A percentile compares a stretch with the other conserved stretches of the same genome.
phyloP scores from a whole-genome alignment of 1,139 yeast species.

The Lodderomyces oxycetoniae region DNA sequence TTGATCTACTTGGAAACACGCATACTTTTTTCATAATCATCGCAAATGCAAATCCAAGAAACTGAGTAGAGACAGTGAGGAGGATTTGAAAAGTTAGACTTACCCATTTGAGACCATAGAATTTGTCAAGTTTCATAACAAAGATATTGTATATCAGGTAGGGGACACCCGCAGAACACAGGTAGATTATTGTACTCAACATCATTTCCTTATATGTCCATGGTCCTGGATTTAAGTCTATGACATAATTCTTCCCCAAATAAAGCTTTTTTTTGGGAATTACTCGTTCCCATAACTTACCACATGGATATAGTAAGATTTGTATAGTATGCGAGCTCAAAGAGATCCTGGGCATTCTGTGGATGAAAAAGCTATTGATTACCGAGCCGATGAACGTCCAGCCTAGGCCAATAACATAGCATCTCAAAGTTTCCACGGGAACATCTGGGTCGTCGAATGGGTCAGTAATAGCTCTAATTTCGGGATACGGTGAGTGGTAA shows the following conservation, averaged over 20 bases:
- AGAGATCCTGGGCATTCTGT: conserved; percentile 38
- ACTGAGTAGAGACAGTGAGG: conserved; percentile 39
- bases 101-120: conserved; percentile 45
- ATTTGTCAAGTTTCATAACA: conserved; percentile 42
- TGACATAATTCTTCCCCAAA: conserved; percentile 16
- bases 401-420: conserved; percentile 34
- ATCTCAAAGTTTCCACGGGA: conserved; percentile 41
- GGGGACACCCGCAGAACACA: conserved; percentile 44
- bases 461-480: conserved; percentile 42
- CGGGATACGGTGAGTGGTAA: conserved; percentile 46
- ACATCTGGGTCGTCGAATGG: conserved; percentile 38
- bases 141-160: conserved; percentile 42
- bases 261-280: conserved; percentile 23
- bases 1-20: conserved; percentile 40
- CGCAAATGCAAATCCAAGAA: conserved; percentile 46
- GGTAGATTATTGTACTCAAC: conserved; percentile 43
- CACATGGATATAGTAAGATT: conserved; percentile 38
- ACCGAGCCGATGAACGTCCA: conserved; percentile 44
- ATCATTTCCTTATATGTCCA: conserved; percentile 71
- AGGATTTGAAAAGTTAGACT: conserved; percentile 35
- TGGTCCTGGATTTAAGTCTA: conserved; percentile 41
- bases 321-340: conserved; percentile 41
- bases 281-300: conserved; percentile 36
- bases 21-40: conserved; percentile 41
- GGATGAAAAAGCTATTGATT: conserved; percentile 42